phyloP scores from a whole-genome alignment of 495 filamentous ascomycete species.

The Ascobolus immersus region DNA sequence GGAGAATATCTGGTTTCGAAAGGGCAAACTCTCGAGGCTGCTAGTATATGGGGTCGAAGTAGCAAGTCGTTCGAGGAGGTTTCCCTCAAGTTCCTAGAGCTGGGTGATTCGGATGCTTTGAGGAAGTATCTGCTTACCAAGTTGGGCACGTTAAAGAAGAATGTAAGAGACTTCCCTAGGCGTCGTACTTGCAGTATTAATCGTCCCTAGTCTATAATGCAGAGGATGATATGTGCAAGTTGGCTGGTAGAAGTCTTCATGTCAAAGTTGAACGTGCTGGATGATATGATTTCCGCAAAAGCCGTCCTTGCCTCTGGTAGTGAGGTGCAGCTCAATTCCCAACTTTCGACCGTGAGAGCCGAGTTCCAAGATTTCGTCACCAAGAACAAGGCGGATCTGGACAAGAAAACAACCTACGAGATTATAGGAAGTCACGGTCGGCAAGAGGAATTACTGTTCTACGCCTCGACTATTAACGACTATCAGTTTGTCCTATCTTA shows the following conservation, averaged over 20 bases:
- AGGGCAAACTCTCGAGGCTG: slow-evolving; percentile 61
- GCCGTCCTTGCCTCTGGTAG: slow-evolving; percentile 5
- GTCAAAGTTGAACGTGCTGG: slow-evolving; percentile 82
- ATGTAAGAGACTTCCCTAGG: slow-evolving; percentile 13
- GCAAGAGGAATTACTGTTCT: slow-evolving; percentile 75
- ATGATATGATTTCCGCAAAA: slow-evolving; percentile 66
- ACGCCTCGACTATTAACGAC: slow-evolving; percentile 65
- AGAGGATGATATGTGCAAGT: slow-evolving; percentile 76
- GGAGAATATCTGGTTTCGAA: slow-evolving; percentile 65
- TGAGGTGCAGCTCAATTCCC: slow-evolving; percentile 50
- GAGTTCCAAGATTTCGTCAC: slow-evolving; percentile 77
- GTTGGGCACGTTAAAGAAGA: slow-evolving; percentile 55
- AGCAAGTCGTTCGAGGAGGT: slow-evolving; percentile 94
- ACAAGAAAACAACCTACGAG: slow-evolving; percentile 78
- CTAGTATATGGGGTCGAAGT: slow-evolving; percentile 73
- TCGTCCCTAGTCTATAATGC: slow-evolving; percentile 39
- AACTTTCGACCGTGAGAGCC: slow-evolving; percentile 37
- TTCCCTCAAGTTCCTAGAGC: slow-evolving; percentile 68
- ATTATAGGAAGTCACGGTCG: slow-evolving; percentile 87
- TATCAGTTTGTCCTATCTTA: slow-evolving; percentile 87
- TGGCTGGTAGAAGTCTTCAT: slow-evolving; percentile 95
- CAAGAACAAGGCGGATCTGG: slow-evolving; percentile 61
- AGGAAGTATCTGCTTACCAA: slow-evolving; percentile 76
- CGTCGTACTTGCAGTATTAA: slow-evolving; percentile 5
- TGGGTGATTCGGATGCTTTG: slow-evolving; percentile 69